These are phyloP conservation scores for Fusarium tuaranense DNA, from an alignment of 2,329 filamentous ascomycete species.

Conservation along the genomic window DNA sequence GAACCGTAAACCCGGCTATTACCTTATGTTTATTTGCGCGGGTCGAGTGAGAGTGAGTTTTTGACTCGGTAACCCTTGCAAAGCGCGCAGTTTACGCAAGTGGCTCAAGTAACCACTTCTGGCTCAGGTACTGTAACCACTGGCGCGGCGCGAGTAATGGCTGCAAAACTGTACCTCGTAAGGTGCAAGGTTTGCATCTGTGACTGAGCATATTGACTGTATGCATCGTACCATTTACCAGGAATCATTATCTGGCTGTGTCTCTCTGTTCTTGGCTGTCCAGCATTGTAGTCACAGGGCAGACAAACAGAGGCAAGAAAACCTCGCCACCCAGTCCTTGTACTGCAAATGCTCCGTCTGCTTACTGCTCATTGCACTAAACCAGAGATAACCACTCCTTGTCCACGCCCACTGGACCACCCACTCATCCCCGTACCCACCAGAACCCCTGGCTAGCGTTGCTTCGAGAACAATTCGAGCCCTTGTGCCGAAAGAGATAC, in stretches of 20 bases:
- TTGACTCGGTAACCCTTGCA: background rate
- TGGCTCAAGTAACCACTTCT: conserved; percentile 3
- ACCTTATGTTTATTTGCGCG: conserved; percentile 12
- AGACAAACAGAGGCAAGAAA: background rate
- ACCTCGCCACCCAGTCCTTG: conserved; percentile 8
- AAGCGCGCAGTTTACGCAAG: background rate
- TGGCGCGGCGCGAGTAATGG: background rate
- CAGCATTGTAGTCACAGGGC: background rate
- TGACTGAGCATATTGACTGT: background rate
- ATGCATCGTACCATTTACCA: conserved; percentile 18
- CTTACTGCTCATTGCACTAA: background rate
- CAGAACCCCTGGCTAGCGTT: conserved; percentile 21
- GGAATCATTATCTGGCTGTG: background rate
- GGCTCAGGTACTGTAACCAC: background rate
- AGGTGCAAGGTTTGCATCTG: background rate
- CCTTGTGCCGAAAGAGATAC: background rate
- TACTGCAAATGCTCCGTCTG: background rate
- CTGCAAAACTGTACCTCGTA: background rate
- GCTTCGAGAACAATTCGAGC: conserved; percentile 37
- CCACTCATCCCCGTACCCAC: background rate
- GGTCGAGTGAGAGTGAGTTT: background rate
- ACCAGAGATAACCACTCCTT: background rate
- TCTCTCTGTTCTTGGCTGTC: background rate
- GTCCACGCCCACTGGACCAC: background rate
- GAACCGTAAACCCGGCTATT: conserved; percentile 8